Percentiles rank a stretch among this genome's conserved stretches.
Conservation (phyloP, 73 alveolate species). For the Blepharisma japonicum region DNA sequence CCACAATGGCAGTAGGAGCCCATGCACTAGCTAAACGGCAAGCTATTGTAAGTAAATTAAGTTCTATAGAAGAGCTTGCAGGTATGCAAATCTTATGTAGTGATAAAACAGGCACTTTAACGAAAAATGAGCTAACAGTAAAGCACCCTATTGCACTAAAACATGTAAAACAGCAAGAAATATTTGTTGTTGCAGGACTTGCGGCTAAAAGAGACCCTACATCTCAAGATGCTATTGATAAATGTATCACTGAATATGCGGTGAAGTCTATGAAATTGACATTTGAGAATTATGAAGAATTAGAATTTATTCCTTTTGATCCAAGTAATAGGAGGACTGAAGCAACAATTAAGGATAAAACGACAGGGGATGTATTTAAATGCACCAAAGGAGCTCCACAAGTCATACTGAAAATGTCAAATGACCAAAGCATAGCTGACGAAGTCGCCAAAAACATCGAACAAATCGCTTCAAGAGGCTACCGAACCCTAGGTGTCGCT, state of each 20-base stretch:
- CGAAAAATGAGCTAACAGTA: slow-evolving; percentile 54
- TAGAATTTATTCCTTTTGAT: slow-evolving; percentile 7
- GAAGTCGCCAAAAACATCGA: neutral
- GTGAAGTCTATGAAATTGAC: too few species aligned
- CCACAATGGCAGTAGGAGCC: slow-evolving; percentile 53
- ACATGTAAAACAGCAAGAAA: neutral
- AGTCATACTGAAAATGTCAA: neutral
- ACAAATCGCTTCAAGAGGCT: slow-evolving; percentile 7
- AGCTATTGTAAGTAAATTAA: slow-evolving; percentile 72
- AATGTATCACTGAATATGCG: slow-evolving; percentile 7
- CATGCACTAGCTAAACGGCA: slow-evolving; percentile 44
- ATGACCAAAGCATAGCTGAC: neutral
- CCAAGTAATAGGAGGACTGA: slow-evolving; percentile 7
- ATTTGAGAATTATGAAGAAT: neutral
- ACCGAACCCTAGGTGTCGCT: slow-evolving; percentile 23
- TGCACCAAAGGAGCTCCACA: slow-evolving; percentile 32
- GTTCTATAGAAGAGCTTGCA: slow-evolving; percentile 76
- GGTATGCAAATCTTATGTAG: slow-evolving; percentile 73
- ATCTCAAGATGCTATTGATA: slow-evolving; percentile 26
- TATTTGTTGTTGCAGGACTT: slow-evolving; percentile 9
- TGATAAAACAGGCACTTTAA: slow-evolving; percentile 80
- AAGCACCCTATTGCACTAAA: neutral
- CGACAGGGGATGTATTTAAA: neutral
- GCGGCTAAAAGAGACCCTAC: neutral
- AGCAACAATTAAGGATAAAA: neutral